Conservation (phyloP, 2,329 filamentous ascomycete genomes). For the Aspergillus uvarum region DNA sequence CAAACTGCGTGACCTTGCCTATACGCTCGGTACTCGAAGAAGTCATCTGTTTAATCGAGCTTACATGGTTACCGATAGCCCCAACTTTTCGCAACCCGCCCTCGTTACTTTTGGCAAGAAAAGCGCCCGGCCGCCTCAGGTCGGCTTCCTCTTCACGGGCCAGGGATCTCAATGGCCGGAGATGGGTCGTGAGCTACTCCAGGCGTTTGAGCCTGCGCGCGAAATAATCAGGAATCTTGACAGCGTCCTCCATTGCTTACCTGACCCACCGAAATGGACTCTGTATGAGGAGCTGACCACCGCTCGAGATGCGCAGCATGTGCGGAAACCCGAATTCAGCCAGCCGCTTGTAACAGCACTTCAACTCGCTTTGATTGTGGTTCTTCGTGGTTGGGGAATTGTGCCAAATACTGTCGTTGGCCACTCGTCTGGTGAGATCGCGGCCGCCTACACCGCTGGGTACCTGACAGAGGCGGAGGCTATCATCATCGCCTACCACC, state of each 20-base stretch:
- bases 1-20: conserved; percentile 13
- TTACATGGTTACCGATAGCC: not conserved
- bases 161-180: conserved; percentile 26
- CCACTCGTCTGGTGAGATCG: conserved; percentile 25
- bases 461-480: conserved; percentile 16
- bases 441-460: conserved; percentile 21
- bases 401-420: conserved; percentile 16
- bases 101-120: not conserved
- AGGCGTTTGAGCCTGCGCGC: conserved; percentile 5
- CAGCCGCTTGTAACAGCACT: conserved; percentile 21
- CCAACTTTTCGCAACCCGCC: not conserved
- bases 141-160: conserved; percentile 25
- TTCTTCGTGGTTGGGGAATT: conserved; percentile 16
- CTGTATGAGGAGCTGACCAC: conserved; percentile 10
- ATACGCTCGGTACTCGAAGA: conserved; percentile 14
- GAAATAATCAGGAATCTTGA: conserved; percentile 14
- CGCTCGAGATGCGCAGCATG: not conserved
- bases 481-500: conserved; percentile 17
- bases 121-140: not conserved
- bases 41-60: conserved; percentile 12
- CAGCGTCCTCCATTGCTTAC: conserved; percentile 3
- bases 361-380: conserved; percentile 16
- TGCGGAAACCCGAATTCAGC: conserved; percentile 8
- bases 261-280: conserved; percentile 11
- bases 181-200: conserved; percentile 21